Base-by-base conservation (phyloP, 179 eudicot species). In the Amaranthus tricolor region DNA sequence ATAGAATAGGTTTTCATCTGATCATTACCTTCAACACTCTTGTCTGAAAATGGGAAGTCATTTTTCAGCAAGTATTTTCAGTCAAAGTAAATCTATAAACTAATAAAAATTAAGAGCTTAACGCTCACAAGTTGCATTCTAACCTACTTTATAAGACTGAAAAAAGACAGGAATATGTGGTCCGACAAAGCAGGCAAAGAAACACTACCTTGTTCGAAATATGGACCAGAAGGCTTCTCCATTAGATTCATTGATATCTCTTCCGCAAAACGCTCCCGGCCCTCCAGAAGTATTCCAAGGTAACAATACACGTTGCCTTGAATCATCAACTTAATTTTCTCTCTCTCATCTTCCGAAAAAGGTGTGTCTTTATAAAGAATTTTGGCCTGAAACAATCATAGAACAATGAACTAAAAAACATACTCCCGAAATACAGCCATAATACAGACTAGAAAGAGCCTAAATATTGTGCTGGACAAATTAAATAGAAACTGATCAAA, bases 211-310 rank as follows among this genome's bases (percentile, higher is more conserved):
- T 83, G 89, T 55, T 82, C 79, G 74, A 81, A 77, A 76, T 73
- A 61, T 70, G 72, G 76, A 75, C 73, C 81, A 81, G 68, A 75
- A 85, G 82, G 75, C 62, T 75, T 79, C 58, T 74, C 82, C 45
- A 56, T 73, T 63, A 62, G 69, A 19, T 72, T 84, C 73, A 78
- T 74, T 79, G 84, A 83, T 79, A 78, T 72, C 83, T 90, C 97
- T 74, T 94, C 98, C 82, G 92, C 99, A 81, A 95, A 93, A 61
- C 86, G 96, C 76, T 95, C 99, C 75, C 99, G 93, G 13, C 97
- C 97, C 74, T 95, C 99, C 47, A 95, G 85, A 64, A 95, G 91
- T 61, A 95, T 80, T 62, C 91, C 96, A 65, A 95, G 92, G 83
- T 95, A 95, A 16, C 90, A 79, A 81, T 89, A 92, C 74, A 92